phyloP scores from a whole-genome alignment of 306 rosid species.

The Vigna mungo region DNA sequence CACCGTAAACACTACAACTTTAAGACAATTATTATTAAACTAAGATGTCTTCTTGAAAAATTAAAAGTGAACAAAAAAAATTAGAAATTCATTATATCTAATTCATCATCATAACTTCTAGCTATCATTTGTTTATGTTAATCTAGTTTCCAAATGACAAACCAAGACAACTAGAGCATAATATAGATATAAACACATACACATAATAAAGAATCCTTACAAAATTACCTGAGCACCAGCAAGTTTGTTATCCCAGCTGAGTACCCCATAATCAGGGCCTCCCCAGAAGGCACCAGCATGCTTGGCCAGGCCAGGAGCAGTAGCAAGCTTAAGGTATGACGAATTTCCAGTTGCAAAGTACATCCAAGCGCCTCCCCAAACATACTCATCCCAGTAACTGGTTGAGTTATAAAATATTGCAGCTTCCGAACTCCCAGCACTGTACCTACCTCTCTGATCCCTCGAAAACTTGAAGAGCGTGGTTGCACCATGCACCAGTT shows the following conservation, averaged over 20 bases:
- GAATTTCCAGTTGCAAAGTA: slow-evolving; percentile 94
- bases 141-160: slow-evolving; percentile 31
- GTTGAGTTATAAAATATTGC: slow-evolving; percentile 83
- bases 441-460: slow-evolving; percentile 81
- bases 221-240: slow-evolving; percentile 93
- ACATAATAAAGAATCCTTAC: background rate
- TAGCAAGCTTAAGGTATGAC: slow-evolving; percentile 86
- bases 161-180: background rate
- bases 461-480: slow-evolving; percentile 82
- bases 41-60: background rate
- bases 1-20: background rate
- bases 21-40: background rate
- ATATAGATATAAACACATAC: background rate
- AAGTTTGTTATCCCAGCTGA: slow-evolving; percentile 99
- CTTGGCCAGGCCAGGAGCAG: slow-evolving; percentile 83
- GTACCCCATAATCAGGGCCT: slow-evolving; percentile 89
- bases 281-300: slow-evolving; percentile 99
- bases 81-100: slow-evolving; percentile 12
- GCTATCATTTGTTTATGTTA: background rate
- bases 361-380: slow-evolving; percentile 99
- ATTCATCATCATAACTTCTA: slow-evolving; percentile 7
- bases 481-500: slow-evolving; percentile 92
- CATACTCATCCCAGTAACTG: slow-evolving; percentile 83
- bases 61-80: background rate
- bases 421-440: slow-evolving; percentile 70